A percentile compares a stretch with the other conserved stretches of the same genome.
These are phyloP conservation scores for Colletotrichum scovillei DNA, from an alignment of 2,329 filamentous ascomycete genomes.

Conservation along the genomic window DNA sequence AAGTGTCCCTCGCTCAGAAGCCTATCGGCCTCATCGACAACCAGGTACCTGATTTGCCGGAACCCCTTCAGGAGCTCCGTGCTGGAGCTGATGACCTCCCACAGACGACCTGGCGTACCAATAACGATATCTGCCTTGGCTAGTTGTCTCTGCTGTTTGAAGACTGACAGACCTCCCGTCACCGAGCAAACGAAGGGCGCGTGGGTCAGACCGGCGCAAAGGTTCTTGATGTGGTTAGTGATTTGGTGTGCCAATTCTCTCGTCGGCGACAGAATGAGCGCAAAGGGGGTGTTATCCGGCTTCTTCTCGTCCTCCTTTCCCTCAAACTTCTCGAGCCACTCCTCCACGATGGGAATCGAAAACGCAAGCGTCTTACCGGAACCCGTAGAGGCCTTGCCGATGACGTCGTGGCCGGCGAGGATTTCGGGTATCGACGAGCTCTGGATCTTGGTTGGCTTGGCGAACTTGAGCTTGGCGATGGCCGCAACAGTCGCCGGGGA, in stretches of 20 bases:
- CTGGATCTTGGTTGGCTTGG: slow-evolving; percentile 86
- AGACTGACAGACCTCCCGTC: slow-evolving; percentile 91
- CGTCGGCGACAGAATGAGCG: slow-evolving; percentile 89
- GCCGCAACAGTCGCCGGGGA: slow-evolving; percentile 78
- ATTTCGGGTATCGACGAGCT: slow-evolving; percentile 83
- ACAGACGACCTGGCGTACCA: slow-evolving; percentile 89
- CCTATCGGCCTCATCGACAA: slow-evolving; percentile 94
- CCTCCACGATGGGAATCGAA: slow-evolving; percentile 90
- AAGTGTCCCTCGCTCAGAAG: slow-evolving; percentile 94
- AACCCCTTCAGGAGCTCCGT: slow-evolving; percentile 77
- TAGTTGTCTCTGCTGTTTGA: slow-evolving; percentile 91
- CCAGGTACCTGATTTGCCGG: slow-evolving; percentile 81
- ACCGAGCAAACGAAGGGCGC: slow-evolving; percentile 84
- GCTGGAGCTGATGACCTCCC: slow-evolving; percentile 90
- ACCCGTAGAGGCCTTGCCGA: slow-evolving; percentile 95
- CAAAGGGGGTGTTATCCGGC: slow-evolving; percentile 66
- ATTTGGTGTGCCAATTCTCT: slow-evolving; percentile 95
- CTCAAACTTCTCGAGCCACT: slow-evolving; percentile 69
- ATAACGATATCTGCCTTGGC: slow-evolving; percentile 91
- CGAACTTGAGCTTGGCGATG: slow-evolving; percentile 83
- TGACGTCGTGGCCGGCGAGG: slow-evolving; percentile 85
- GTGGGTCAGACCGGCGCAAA: slow-evolving; percentile 72
- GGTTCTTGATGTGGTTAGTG: slow-evolving; percentile 80
- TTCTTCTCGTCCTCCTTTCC: slow-evolving; percentile 41
- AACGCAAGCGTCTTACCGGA: slow-evolving; percentile 98